Conservation (phyloP, 176 grass and related monocot species). For the Carex pumila region DNA sequence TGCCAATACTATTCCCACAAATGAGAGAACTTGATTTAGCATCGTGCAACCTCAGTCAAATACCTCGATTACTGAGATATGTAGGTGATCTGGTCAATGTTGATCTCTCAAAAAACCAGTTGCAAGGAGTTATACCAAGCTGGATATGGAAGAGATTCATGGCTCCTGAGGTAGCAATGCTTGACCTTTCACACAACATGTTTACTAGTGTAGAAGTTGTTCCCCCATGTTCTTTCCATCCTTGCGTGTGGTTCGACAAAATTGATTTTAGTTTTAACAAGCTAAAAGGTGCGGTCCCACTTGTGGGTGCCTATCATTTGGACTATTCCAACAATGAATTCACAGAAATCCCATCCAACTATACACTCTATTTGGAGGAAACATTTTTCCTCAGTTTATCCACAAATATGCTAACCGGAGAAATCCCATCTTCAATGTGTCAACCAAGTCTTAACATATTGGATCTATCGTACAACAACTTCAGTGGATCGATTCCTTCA, state of each 20-base stretch:
- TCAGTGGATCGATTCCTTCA: neutral
- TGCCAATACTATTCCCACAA: neutral
- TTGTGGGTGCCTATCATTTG: neutral
- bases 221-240: no score
- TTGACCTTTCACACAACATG: neutral
- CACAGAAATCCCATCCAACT: neutral
- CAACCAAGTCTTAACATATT: neutral
- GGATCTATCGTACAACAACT: slow-evolving; percentile 26
- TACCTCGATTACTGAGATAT: slow-evolving; percentile 15
- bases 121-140: slow-evolving; percentile 22
- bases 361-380: neutral
- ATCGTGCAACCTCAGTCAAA: slow-evolving; percentile 24
- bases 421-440: slow-evolving; percentile 20
- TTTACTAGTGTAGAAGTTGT: neutral
- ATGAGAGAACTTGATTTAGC: neutral
- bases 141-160: slow-evolving; percentile 19
- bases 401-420: slow-evolving; percentile 6
- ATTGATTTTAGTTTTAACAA: neutral
- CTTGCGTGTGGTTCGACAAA: fast-evolving
- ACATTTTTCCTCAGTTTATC: neutral
- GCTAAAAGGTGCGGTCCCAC: neutral
- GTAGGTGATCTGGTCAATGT: neutral
- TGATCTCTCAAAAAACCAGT: slow-evolving; percentile 28
- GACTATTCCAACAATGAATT: slow-evolving; percentile 10
- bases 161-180: no score